Evolutionary conservation across 208 protist genomes (phyloP).

Genomic region (Trypanosoma mega): DNA sequence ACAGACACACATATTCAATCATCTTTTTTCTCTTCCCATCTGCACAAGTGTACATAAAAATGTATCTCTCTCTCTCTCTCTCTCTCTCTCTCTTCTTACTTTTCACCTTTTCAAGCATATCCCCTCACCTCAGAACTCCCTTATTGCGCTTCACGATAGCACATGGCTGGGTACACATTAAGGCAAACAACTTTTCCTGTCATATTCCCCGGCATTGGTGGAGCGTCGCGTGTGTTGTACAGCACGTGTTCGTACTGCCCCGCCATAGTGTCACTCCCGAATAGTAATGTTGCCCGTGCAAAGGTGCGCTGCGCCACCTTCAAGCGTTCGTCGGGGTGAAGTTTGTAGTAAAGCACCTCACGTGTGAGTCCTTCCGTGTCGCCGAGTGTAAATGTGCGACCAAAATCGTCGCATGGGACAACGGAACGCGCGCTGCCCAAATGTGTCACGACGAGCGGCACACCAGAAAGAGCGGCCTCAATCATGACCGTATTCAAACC

Average conservation of each 20-base stretch:
- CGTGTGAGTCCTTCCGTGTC: conserved; percentile 10
- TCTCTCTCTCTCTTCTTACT: too few relatives aligned
- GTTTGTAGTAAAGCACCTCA: conserved; percentile 28
- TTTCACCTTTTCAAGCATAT: too few relatives aligned
- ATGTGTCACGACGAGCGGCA: conserved; percentile 27
- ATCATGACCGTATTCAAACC: conserved; percentile 44
- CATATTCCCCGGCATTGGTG: conserved; percentile 1
- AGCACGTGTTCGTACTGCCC: conserved; percentile 27
- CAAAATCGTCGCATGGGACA: conserved; percentile 27
- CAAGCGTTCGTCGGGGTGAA: conserved; percentile 9
- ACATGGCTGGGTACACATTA: conserved; percentile 29
- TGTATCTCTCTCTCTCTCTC: too few relatives aligned
- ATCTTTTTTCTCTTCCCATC: too few relatives aligned
- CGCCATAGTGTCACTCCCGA: conserved; percentile 29
- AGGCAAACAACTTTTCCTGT: conserved; percentile 25
- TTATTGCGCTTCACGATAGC: conserved; percentile 16
- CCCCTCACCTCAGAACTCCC: too few relatives aligned
- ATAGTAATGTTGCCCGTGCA: conserved; percentile 25
- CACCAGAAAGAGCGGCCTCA: conserved; percentile 27
- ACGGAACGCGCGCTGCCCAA: conserved; percentile 24
- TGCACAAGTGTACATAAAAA: too few relatives aligned
- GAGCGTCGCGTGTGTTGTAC: conserved; percentile 15
- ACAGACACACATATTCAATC: too few relatives aligned
- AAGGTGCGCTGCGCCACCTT: conserved; percentile 1
- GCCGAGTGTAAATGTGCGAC: conserved; percentile 24